A percentile compares a stretch with the other conserved stretches of the same genome.
Conservation (phyloP, 495 filamentous ascomycete species). For the Aspergillus kassunensis region DNA sequence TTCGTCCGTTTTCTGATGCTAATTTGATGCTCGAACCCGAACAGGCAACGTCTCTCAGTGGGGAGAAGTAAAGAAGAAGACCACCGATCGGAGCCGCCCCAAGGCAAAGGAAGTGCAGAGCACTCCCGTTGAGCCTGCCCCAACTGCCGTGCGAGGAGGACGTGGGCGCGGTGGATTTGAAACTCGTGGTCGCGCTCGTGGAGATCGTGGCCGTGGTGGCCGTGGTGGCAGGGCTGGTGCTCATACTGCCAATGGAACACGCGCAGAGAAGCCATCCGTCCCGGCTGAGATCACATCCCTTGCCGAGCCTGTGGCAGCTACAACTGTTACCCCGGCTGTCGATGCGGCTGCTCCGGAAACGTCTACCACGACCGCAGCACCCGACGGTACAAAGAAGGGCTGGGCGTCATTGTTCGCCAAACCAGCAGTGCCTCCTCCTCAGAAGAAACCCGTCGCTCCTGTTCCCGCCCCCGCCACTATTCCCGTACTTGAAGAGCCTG, state of each 20-base stretch:
- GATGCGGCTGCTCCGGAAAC: slow-evolving; percentile 26
- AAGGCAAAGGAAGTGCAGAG: slow-evolving; percentile 73
- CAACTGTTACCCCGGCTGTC: slow-evolving; percentile 24
- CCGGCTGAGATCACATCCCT: slow-evolving; percentile 31
- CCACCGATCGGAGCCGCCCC: slow-evolving; percentile 73
- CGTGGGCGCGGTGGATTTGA: slow-evolving; percentile 66
- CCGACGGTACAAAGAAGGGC: slow-evolving; percentile 53
- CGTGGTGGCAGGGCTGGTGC: slow-evolving; percentile 66
- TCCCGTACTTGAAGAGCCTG: slow-evolving; percentile 58
- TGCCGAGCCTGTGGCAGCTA: slow-evolving; percentile 40
- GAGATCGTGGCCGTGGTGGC: slow-evolving; percentile 70
- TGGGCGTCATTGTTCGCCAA: slow-evolving; percentile 63
- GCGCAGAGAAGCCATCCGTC: slow-evolving; percentile 37
- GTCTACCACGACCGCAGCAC: slow-evolving; percentile 30
- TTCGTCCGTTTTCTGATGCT: slow-evolving; percentile 4
- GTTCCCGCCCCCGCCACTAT: slow-evolving; percentile 25
- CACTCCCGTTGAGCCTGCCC: slow-evolving; percentile 43
- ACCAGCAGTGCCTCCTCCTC: slow-evolving; percentile 37
- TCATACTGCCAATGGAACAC: slow-evolving; percentile 49
- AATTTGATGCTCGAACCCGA: slow-evolving; percentile 7
- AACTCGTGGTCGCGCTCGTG: slow-evolving; percentile 63
- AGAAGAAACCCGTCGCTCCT: slow-evolving; percentile 33
- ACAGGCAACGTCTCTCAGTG: slow-evolving; percentile 87
- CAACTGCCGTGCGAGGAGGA: slow-evolving; percentile 55
- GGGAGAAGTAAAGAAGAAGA: slow-evolving; percentile 91